Evolutionary conservation across 1,284 basidiomycete species (phyloP), one percentile per base, ranked within the genome.

Genomic region (Trichosporon faecale): DNA sequence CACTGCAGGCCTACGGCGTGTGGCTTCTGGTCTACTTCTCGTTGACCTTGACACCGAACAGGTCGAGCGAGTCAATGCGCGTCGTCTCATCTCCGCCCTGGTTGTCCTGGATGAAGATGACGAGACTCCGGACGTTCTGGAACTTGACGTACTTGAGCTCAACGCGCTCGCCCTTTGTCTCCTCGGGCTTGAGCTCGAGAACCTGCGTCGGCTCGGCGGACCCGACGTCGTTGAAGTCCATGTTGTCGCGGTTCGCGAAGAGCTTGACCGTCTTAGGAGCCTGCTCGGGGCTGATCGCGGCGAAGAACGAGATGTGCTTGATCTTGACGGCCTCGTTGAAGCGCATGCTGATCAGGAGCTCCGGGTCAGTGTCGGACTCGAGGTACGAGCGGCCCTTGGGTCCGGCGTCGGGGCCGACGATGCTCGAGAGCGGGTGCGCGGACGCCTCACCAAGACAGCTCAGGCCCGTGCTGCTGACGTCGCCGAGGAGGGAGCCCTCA

Each of bases 241-340:
- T 83, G 25, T 87, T 81, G 1, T 87, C 86, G 61, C 86, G 86
- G 80, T 94, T 93, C 69, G 88, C 87, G 68, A 90, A 85, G 31
- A 94, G 83, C 78, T 77, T 77, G 79, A 93, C 86, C 46, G 75
- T 84, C 76, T 88, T 88, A 2, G 91, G 92, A 0, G 87, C 91
- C 78, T 89, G 86, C 2, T 81, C 74, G 4, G 84, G 79, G 2
- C 75, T 77, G 31, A 85, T 84, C 3, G 83, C 84, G 11, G 87
- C 85, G 64, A 88, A 87, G 68, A 94, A 85, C 49, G 88, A 84
- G 74, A 94, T 86, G n/a, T 89, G 86, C 69, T 89, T 89, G 68
- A 93, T 84, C 75, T 89, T 89, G 67, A 93, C 91, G 33, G 88
- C 84, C 82, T 92, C 91, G 80, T 91, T 91, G 86, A 94, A 94